These are phyloP conservation scores for Cryptococcus jaspeensis DNA, from an alignment of 1,284 basidiomycete genomes.

Conservation along the genomic window DNA sequence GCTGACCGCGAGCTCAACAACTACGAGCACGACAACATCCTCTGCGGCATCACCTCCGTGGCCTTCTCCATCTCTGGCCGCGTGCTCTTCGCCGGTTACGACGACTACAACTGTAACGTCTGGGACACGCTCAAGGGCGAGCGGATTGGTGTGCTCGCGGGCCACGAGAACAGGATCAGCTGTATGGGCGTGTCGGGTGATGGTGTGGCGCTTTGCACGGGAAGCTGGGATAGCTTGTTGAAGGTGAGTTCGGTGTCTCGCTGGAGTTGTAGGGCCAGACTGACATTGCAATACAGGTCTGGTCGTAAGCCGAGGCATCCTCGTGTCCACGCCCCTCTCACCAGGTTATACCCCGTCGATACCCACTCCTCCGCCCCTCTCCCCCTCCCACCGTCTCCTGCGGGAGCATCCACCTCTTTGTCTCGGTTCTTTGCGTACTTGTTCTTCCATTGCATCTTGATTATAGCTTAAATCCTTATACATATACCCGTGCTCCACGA, in stretches of 20 bases:
- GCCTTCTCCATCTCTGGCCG: conserved; percentile 96
- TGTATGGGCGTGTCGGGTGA: conserved; percentile 94
- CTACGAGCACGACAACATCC: conserved; percentile 96
- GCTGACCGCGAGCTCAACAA: conserved; percentile 95
- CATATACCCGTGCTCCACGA: too few relatives aligned
- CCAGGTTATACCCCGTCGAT: too few relatives aligned
- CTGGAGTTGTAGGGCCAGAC: background rate
- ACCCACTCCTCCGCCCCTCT: background rate
- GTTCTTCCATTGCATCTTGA: too few relatives aligned
- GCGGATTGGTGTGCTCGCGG: conserved; percentile 91
- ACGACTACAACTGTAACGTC: conserved; percentile 99
- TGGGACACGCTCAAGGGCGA: conserved; percentile 99
- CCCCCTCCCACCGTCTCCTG: too few relatives aligned
- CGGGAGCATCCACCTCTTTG: too few relatives aligned
- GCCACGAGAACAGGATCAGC: conserved; percentile 96
- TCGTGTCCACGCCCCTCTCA: background rate
- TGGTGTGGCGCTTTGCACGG: conserved; percentile 97
- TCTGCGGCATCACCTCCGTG: conserved; percentile 97
- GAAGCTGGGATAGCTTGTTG: conserved; percentile 95
- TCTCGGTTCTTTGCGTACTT: too few relatives aligned
- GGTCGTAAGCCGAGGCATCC: background rate
- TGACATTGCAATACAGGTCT: background rate
- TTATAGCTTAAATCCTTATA: too few relatives aligned
- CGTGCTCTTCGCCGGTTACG: conserved; percentile 96
- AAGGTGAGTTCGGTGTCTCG: conserved; percentile 63